Conservation (phyloP, 2,329 filamentous ascomycete species). For the Penicillium sclerotigenum region DNA sequence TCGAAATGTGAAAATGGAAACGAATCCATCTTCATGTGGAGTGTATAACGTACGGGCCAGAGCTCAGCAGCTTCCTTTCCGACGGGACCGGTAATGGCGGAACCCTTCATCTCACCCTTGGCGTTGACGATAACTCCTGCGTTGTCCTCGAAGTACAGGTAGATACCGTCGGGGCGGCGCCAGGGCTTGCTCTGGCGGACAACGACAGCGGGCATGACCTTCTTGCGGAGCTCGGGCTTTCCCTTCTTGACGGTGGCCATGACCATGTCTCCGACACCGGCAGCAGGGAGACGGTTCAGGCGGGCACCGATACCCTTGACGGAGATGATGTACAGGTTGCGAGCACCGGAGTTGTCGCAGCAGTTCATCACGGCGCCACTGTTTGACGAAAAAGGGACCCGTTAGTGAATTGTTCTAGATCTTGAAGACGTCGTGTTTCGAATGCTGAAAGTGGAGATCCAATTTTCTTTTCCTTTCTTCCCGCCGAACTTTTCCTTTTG, state of each 20-base stretch:
- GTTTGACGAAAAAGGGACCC: constrained; percentile 23
- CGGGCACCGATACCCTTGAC: constrained; percentile 98
- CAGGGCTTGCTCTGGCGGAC: constrained; percentile 99
- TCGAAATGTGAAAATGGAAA: background rate
- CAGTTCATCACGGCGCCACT: constrained; percentile 99
- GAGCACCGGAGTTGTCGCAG: constrained; percentile 98
- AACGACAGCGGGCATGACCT: constrained; percentile 99
- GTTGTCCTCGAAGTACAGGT: constrained; percentile 99
- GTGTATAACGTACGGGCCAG: constrained; percentile 74
- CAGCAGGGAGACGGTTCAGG: constrained; percentile 94
- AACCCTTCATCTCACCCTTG: constrained; percentile 99
- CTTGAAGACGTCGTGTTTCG: constrained; percentile 17
- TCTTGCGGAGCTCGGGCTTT: constrained; percentile 99
- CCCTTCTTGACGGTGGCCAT: constrained; percentile 99
- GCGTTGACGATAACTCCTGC: constrained; percentile 99
- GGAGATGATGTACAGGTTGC: constrained; percentile 99
- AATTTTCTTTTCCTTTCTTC: constrained; percentile 1
- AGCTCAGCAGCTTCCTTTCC: constrained; percentile 99
- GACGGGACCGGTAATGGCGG: constrained; percentile 96
- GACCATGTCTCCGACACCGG: constrained; percentile 99
- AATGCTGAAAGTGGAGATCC: constrained; percentile 13
- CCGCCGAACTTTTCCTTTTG: constrained; percentile 3
- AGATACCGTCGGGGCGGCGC: constrained; percentile 97
- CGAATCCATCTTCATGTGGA: background rate
- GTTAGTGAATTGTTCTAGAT: constrained; percentile 21